phyloP scores from a whole-genome alignment of 2,329 filamentous ascomycete species.

The Epichloe scottii region DNA sequence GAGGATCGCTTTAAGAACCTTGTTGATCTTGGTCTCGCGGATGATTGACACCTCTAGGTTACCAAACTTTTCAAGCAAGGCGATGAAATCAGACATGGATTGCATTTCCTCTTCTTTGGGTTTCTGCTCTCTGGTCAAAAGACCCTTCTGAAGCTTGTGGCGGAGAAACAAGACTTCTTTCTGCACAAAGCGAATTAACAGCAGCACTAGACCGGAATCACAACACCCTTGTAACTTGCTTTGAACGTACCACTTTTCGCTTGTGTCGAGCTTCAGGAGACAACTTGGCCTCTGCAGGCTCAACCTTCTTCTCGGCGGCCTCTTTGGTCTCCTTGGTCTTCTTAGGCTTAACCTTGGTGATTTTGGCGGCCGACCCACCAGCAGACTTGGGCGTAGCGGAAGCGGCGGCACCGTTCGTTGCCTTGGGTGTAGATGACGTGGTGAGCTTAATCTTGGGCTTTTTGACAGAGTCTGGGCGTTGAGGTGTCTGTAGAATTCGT shows the following conservation, averaged over 20 bases:
- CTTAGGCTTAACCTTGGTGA: conserved; percentile 43
- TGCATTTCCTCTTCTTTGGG: conserved; percentile 82
- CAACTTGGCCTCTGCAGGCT: conserved; percentile 44
- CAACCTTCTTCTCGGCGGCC: conserved; percentile 43
- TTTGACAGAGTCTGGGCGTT: conserved; percentile 49
- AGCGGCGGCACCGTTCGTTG: conserved; percentile 44
- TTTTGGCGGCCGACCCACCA: conserved; percentile 38
- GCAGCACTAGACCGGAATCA: conserved; percentile 19
- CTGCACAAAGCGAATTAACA: conserved; percentile 20
- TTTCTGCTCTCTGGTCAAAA: conserved; percentile 69
- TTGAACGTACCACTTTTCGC: conserved; percentile 44
- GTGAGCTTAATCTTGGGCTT: conserved; percentile 57
- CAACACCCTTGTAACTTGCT: neutral
- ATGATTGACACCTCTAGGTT: conserved; percentile 87
- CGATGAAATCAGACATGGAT: conserved; percentile 62
- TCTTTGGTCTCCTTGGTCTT: conserved; percentile 45
- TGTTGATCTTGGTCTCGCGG: conserved; percentile 90
- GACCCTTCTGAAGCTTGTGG: conserved; percentile 89
- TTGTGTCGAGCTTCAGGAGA: conserved; percentile 43
- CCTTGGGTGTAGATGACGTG: conserved; percentile 55
- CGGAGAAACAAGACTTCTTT: conserved; percentile 83
- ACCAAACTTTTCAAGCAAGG: conserved; percentile 64
- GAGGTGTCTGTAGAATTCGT: conserved; percentile 32
- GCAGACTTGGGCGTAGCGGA: conserved; percentile 36
- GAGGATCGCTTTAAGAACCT: conserved; percentile 88